A percentile compares a stretch with the other conserved stretches of the same genome.
Conservation (phyloP, 495 filamentous ascomycete genomes). For the Neurospora sp. region DNA sequence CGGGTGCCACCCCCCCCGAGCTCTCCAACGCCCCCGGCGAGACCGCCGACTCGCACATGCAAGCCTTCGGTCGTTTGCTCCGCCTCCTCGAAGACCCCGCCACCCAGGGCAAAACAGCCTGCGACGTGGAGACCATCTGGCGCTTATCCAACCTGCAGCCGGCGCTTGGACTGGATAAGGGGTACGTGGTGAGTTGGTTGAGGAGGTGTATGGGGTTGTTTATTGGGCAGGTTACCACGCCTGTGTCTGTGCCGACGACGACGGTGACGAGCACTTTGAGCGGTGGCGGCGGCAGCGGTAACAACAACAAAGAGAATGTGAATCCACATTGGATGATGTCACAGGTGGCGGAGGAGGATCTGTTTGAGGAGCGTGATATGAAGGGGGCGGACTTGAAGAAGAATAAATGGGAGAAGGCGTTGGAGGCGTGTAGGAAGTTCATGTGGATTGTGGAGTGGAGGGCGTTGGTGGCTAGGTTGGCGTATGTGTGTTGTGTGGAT, state of each 20-base stretch:
- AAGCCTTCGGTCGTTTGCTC: neutral
- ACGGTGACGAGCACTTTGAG: neutral
- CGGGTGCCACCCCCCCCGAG: neutral
- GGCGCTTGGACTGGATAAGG: neutral
- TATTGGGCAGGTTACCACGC: neutral
- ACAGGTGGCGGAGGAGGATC: neutral
- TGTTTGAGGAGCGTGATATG: neutral
- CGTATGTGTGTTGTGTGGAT: conserved; percentile 4
- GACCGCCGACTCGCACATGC: neutral
- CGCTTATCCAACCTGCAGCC: neutral
- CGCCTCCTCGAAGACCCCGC: neutral
- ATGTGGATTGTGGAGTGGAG: conserved; percentile 1
- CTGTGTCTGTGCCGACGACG: neutral
- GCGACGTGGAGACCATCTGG: conserved; percentile 1
- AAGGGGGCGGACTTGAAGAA: neutral
- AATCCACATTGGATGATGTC: neutral
- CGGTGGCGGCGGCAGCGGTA: neutral
- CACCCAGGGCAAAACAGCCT: neutral
- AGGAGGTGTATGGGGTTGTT: neutral
- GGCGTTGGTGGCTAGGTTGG: neutral
- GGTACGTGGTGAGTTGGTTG: neutral
- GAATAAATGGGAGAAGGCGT: conserved; percentile 1
- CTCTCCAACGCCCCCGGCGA: neutral
- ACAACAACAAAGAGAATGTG: neutral
- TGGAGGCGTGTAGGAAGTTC: neutral